Base-by-base conservation (phyloP, 352 stramenopile genomes). In the Globisporangium recalcitrans region DNA sequence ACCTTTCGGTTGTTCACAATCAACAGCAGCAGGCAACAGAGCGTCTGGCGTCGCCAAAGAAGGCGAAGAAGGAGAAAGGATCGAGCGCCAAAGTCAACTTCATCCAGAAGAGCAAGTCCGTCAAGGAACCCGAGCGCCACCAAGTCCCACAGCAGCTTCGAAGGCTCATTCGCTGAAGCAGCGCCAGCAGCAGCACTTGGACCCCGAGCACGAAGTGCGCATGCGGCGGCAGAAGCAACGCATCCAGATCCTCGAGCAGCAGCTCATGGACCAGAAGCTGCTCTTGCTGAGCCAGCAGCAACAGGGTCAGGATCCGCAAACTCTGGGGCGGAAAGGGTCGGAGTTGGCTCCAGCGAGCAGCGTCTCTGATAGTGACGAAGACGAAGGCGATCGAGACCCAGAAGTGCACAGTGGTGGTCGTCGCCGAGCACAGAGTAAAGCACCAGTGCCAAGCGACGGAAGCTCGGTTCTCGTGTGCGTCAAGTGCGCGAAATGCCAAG, bases 191-290 rank as follows among this genome's bases (percentile, higher is more conserved):
- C 36, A 44, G 36, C 58, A 63, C 21, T 27, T 62, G 19, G 27
- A 56, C 13, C 58, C 63, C 11, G 42, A 60, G 40, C 27, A 38
- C 21, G 70, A 78, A 6, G 56, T 74, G 40, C 44, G 77, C 29
- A 48, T 70, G 19, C 49, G 72, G 34, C 75, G 78, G 1, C 75
- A 88, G 40, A 74, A 78, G 21, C 71, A 86, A 58, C 77, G 78
- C 24, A 78, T 90, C 29, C 63, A 70, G 16, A 69, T 88, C 26
- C 64, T 90, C 11, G 69, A 88, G 65, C 77, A 91, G 62, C 79
- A 91, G 61, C 68, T 91, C 34, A 53, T 85, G 52, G 81, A 88
- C 52, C 73, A 87, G 62, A 82, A 78, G 52, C 49, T 85, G 58
- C 60, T 77, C 31, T 55, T 72, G 24, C 31, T 87, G 22, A 68